phyloP scores from a whole-genome alignment of 2,329 filamentous ascomycete genomes.

The Metarhizium brunneum region DNA sequence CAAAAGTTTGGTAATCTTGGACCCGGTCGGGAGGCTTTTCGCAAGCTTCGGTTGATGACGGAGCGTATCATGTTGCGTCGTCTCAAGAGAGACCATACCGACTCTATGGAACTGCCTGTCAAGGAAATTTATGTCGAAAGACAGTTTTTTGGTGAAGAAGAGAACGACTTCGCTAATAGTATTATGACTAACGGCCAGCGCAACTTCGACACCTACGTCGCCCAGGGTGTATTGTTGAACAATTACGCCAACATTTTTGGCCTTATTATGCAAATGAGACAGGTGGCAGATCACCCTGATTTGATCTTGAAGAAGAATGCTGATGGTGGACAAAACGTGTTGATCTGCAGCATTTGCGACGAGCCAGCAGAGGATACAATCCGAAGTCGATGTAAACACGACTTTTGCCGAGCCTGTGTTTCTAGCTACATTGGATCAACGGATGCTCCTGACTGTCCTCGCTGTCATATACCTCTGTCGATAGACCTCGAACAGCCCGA shows the following conservation, averaged over 20 bases:
- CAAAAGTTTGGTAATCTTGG: slow-evolving; percentile 51
- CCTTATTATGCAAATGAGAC: slow-evolving; percentile 98
- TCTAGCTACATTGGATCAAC: slow-evolving; percentile 60
- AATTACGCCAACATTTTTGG: slow-evolving; percentile 99
- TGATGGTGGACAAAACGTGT: slow-evolving; percentile 78
- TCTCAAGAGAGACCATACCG: slow-evolving; percentile 85
- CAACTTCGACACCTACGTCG: slow-evolving; percentile 92
- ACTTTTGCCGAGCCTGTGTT: slow-evolving; percentile 41
- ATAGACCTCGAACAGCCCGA: slow-evolving; percentile 95
- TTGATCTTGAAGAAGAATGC: slow-evolving; percentile 81
- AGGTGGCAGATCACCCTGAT: slow-evolving; percentile 94
- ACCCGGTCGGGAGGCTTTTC: slow-evolving; percentile 60
- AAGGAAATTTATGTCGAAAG: slow-evolving; percentile 89
- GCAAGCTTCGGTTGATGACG: slow-evolving; percentile 79
- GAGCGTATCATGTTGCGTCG: slow-evolving; percentile 93
- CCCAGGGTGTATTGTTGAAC: slow-evolving; percentile 86
- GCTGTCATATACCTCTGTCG: slow-evolving; percentile 78
- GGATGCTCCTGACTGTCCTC: slow-evolving; percentile 71
- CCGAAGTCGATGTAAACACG: slow-evolving; percentile 83
- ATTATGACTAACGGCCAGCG: slow-evolving; percentile 90
- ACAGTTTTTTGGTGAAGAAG: slow-evolving; percentile 93
- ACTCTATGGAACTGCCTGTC: slow-evolving; percentile 91
- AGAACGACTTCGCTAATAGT: slow-evolving; percentile 88
- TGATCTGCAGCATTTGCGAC: slow-evolving; percentile 92
- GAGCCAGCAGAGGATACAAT: slow-evolving; percentile 93